Conservation (phyloP, 805 yeast species). For the Starmerella bombi region DNA sequence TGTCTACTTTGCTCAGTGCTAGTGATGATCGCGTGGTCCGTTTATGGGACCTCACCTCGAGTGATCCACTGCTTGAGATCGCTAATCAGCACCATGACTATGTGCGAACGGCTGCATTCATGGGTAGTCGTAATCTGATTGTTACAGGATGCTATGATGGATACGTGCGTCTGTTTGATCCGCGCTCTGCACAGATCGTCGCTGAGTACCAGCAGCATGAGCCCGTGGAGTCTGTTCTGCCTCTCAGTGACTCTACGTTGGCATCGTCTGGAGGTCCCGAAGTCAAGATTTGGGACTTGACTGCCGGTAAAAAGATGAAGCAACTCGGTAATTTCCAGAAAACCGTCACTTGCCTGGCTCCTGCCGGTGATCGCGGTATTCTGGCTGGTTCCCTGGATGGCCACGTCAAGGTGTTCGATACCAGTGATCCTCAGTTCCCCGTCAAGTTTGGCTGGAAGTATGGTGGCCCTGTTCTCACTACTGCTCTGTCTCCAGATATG, state of each 20-base stretch:
- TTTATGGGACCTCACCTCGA: slow-evolving; percentile 77
- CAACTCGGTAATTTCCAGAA: slow-evolving; percentile 81
- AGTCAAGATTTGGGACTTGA: slow-evolving; percentile 83
- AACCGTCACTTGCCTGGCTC: slow-evolving; percentile 73
- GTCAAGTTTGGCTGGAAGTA: slow-evolving; percentile 96
- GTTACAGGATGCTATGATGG: slow-evolving; percentile 95
- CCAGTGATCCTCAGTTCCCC: slow-evolving; percentile 50
- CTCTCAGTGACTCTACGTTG: slow-evolving; percentile 62
- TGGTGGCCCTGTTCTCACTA: slow-evolving; percentile 80
- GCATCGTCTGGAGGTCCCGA: slow-evolving; percentile 73
- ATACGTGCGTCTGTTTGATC: slow-evolving; percentile 65
- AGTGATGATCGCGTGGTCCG: slow-evolving; percentile 83
- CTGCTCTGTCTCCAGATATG: slow-evolving; percentile 78
- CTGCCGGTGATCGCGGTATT: slow-evolving; percentile 63
- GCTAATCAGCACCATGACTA: slow-evolving; percentile 61
- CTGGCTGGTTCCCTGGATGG: slow-evolving; percentile 94
- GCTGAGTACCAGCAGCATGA: slow-evolving; percentile 54
- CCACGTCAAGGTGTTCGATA: slow-evolving; percentile 88
- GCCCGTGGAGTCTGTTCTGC: slow-evolving; percentile 76
- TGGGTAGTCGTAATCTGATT: slow-evolving; percentile 64
- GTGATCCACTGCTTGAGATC: slow-evolving; percentile 58
- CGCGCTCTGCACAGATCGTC: slow-evolving; percentile 43
- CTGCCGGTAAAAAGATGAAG: slow-evolving; percentile 56
- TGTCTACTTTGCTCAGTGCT: slow-evolving; percentile 69
- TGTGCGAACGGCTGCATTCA: slow-evolving; percentile 65